Evolutionary conservation across 768 basidiomycete species (phyloP).

Genomic region (Trametes sanguinea): DNA sequence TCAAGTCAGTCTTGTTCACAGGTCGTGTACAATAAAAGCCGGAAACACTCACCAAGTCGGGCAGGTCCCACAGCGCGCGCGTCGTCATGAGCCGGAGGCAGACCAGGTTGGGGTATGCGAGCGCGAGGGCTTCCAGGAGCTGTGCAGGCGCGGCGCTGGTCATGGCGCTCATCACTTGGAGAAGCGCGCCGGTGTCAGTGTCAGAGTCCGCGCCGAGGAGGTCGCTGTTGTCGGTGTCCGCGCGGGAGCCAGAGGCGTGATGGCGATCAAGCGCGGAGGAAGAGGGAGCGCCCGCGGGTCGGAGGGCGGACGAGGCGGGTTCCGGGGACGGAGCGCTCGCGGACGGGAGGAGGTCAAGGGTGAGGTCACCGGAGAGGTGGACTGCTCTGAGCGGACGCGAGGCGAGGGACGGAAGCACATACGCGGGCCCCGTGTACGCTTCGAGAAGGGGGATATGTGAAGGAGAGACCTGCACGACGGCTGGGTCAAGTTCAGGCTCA

Average conservation of each 20-base stretch:
- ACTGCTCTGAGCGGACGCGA: conserved; percentile 67
- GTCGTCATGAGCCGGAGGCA: conserved; percentile 66
- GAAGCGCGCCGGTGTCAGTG: conserved; percentile 26
- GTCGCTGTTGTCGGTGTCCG: background rate
- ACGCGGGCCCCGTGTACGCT: conserved; percentile 63
- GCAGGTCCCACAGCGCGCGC: conserved; percentile 34
- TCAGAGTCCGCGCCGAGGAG: conserved; percentile 34
- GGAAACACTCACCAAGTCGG: conserved; percentile 34
- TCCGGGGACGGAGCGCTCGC: conserved; percentile 25
- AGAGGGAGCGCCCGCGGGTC: background rate
- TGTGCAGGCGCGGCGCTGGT: conserved; percentile 58
- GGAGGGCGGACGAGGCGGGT: conserved; percentile 13
- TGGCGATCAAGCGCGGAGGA: background rate
- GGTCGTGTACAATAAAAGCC: background rate
- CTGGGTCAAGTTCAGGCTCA: conserved; percentile 15
- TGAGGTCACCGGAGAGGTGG: conserved; percentile 61
- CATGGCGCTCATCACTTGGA: conserved; percentile 59
- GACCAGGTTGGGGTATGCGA: conserved; percentile 58
- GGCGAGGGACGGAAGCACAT: conserved; percentile 60
- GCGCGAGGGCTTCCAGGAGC: conserved; percentile 58
- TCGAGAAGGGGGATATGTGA: conserved; percentile 46
- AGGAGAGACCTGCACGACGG: conserved; percentile 28
- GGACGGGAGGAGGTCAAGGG: conserved; percentile 55
- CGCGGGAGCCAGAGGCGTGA: background rate
- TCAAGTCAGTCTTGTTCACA: conserved; percentile 3